Evolutionary conservation across 495 filamentous ascomycete genomes (phyloP), one percentile per base, ranked within the genome.

Genomic region (Lindgomyces ingoldianus): DNA sequence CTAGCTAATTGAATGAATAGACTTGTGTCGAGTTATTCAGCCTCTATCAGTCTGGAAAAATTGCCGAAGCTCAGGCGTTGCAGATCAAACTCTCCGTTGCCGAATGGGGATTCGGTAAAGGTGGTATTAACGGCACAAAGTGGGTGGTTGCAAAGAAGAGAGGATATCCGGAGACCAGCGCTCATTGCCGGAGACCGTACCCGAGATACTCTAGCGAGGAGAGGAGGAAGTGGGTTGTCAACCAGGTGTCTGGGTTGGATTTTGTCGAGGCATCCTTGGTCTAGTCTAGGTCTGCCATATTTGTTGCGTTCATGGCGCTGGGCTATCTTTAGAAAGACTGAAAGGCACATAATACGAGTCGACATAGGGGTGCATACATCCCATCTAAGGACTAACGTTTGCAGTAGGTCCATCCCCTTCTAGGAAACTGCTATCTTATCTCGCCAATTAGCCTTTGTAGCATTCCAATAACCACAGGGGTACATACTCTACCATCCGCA

Each of bases 101-200:
- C 6, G 77, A 81, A 68, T 77, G 75, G 73, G 78, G 74, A 12
- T 74, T 81, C 53, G 76, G 57, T 11, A 78, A 77, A 51, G 73
- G 70, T 30, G 75, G 75, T 19, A 78, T 79, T 61, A 78, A 75
- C 46, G 77, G 77, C 10, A 79, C 72, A 29, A 80, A 80, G 53
- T 79, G 74, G 73, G 73, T 75, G 12, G 74, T 79, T 12, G 72
- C 69, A 12, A 71, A 77, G 55, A 62, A 70, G 44, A 63, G 68
- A 26, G 77, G 75, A 14, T 80, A 79, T 54, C 76, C 77, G 4
- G 60, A 70, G 53, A 53, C 54, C 45, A 78, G 74, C 56, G 73
- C 67, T 30, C 72, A 75, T 55, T 79, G 75, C 56, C 56, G 76
- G 21, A 68, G 75, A 30, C 77, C 78, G 26, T 79, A 76, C 48